Conservation (phyloP, 2,329 filamentous ascomycete genomes). For the Aureobasidium sp. region DNA sequence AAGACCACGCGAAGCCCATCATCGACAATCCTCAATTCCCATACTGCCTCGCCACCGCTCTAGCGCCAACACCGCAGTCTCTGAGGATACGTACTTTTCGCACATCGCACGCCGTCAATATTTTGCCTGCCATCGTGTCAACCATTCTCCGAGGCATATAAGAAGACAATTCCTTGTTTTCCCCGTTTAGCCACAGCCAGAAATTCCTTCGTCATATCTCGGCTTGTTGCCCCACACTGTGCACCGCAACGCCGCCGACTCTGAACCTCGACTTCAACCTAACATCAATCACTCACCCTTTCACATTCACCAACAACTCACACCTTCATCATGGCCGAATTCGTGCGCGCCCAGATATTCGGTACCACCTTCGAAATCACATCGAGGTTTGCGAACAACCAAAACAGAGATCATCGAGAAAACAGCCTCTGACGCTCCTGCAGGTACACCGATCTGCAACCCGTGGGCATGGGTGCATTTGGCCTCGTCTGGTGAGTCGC, state of each 20-base stretch:
- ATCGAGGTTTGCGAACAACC: constrained; percentile 75
- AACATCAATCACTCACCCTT: no score
- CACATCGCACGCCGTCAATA: no score
- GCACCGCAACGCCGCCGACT: no score
- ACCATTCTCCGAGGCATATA: no score
- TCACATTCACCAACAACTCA: constrained; percentile 1
- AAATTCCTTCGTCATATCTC: no score
- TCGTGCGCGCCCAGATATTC: constrained; percentile 98
- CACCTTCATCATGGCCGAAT: constrained; percentile 79
- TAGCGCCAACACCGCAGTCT: neutral
- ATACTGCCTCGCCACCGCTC: neutral
- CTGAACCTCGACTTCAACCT: neutral
- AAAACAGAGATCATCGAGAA: neutral
- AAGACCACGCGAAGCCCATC: no score
- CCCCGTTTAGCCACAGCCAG: no score
- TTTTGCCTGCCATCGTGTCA: no score
- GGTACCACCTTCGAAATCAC: constrained; percentile 99
- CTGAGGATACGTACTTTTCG: neutral
- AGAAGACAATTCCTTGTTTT: no score
- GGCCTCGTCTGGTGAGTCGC: constrained; percentile 78
- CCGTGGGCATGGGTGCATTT: constrained; percentile 98
- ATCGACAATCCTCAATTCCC: no score
- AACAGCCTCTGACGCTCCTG: constrained; percentile 10
- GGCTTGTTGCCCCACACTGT: no score
- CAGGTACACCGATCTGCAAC: constrained; percentile 96